phyloP scores from a whole-genome alignment of 331 rosid genomes.

The Prunus yedoensis region DNA sequence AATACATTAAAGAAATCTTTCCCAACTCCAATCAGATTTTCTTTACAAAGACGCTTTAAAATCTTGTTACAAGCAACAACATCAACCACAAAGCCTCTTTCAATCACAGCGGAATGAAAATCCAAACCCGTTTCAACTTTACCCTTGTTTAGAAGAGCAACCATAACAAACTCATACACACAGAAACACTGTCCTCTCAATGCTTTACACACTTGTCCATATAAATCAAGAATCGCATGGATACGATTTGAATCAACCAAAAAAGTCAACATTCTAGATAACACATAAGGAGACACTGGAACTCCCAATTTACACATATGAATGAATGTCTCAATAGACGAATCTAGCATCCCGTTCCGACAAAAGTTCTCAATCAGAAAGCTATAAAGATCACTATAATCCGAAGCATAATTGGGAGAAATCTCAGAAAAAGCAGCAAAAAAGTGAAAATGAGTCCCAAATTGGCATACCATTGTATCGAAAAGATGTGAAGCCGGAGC shows the following conservation, averaged over 20 bases:
- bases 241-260: slow-evolving; percentile 23
- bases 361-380: slow-evolving; percentile 26
- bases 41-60: slow-evolving; percentile 18
- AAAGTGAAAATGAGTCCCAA: slow-evolving; percentile 2
- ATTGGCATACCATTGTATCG: slow-evolving; percentile 18
- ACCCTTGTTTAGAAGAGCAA: slow-evolving; percentile 11
- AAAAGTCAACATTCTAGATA: slow-evolving; percentile 7
- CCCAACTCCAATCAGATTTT: slow-evolving; percentile 12
- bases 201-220: slow-evolving; percentile 15
- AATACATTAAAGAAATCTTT: slow-evolving; percentile 18
- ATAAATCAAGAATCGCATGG: slow-evolving; percentile 15
- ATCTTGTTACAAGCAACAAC: slow-evolving; percentile 26
- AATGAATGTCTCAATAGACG: slow-evolving; percentile 15
- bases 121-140: slow-evolving; percentile 19
- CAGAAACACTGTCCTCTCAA: slow-evolving; percentile 6
- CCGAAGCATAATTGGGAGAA: background rate
- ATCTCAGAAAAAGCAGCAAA: slow-evolving; percentile 8
- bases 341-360: slow-evolving; percentile 28
- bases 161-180: slow-evolving; percentile 23
- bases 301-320: slow-evolving; percentile 13
- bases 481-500: slow-evolving; percentile 24
- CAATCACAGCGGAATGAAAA: slow-evolving; percentile 17
- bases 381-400: slow-evolving; percentile 11
- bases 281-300: slow-evolving; percentile 5
- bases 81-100: slow-evolving; percentile 19